phyloP scores from a whole-genome alignment of 192 early-diverging fungal species.

The Pecoramyces ruminantium region DNA sequence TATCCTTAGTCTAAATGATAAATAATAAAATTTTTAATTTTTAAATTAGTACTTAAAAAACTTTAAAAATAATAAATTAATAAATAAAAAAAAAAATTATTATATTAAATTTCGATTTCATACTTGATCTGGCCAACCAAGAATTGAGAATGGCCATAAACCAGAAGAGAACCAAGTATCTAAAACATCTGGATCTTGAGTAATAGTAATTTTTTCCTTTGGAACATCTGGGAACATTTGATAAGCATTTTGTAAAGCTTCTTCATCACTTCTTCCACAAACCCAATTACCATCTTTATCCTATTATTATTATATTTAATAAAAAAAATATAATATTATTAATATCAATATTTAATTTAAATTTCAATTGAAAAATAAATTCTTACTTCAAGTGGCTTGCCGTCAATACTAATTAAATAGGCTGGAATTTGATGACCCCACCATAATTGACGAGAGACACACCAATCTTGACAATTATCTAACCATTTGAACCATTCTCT shows the following conservation, averaged over 20 bases:
- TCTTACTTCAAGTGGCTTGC: constrained; percentile 30
- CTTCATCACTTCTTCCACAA: constrained; percentile 55
- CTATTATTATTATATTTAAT: not conserved
- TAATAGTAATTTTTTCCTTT: constrained; percentile 53
- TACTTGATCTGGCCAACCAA: constrained; percentile 85
- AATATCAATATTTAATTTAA: too few species aligned
- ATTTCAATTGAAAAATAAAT: too few species aligned
- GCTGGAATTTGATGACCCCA: constrained; percentile 96
- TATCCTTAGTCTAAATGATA: constrained; percentile 47
- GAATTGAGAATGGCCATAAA: constrained; percentile 94
- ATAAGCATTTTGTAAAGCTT: constrained; percentile 57
- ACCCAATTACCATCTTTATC: constrained; percentile 69
- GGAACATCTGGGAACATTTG: constrained; percentile 55
- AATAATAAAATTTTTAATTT: not conserved
- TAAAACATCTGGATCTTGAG: constrained; percentile 92
- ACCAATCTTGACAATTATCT: constrained; percentile 94
- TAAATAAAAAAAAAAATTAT: not conserved
- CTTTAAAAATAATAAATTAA: too few species aligned
- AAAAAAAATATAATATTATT: constrained; percentile 3
- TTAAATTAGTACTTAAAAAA: too few species aligned
- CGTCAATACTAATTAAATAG: constrained; percentile 75
- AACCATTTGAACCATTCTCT: constrained; percentile 95
- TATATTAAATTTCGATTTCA: not conserved
- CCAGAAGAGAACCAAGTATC: constrained; percentile 99
- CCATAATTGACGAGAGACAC: constrained; percentile 84